These are phyloP conservation scores for Penicillium nordicum DNA, from an alignment of 2,329 filamentous ascomycete genomes.

Conservation along the genomic window DNA sequence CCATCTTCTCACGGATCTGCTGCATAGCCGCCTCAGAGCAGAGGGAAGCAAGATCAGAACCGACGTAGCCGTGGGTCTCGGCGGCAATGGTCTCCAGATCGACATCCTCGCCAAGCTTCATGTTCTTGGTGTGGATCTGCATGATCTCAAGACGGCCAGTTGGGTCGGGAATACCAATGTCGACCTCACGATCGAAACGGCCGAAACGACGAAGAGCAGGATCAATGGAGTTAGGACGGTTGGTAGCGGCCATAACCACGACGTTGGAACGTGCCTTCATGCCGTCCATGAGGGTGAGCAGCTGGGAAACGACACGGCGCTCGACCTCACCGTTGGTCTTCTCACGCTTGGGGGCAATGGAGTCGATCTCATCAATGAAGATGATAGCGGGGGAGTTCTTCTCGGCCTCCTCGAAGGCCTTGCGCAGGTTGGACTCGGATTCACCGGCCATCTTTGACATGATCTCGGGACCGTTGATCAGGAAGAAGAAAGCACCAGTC, in stretches of 20 bases:
- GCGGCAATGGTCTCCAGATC: constrained; percentile 94
- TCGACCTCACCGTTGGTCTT: constrained; percentile 99
- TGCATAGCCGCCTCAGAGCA: constrained; percentile 99
- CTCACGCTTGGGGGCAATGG: constrained; percentile 98
- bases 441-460: constrained; percentile 99
- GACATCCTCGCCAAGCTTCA: constrained; percentile 97
- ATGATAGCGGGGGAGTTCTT: constrained; percentile 99
- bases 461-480: constrained; percentile 98
- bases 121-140: constrained; percentile 99
- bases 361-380: constrained; percentile 99
- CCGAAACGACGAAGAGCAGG: constrained; percentile 96
- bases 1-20: constrained; percentile 99
- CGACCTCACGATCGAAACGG: constrained; percentile 97
- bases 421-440: constrained; percentile 95
- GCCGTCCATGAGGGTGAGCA: constrained; percentile 96
- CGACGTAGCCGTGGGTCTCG: constrained; percentile 98
- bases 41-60: constrained; percentile 95
- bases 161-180: constrained; percentile 96
- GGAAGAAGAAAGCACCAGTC: constrained; percentile 98
- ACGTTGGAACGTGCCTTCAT: constrained; percentile 99
- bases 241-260: constrained; percentile 98
- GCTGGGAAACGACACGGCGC: constrained; percentile 95
- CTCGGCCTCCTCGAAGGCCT: constrained; percentile 99
- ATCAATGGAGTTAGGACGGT: constrained; percentile 97
- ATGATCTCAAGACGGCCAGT: constrained; percentile 98